These are phyloP conservation scores for Trichoderma cornu-damae DNA, from an alignment of 2,329 filamentous ascomycete species.

Conservation along the genomic window DNA sequence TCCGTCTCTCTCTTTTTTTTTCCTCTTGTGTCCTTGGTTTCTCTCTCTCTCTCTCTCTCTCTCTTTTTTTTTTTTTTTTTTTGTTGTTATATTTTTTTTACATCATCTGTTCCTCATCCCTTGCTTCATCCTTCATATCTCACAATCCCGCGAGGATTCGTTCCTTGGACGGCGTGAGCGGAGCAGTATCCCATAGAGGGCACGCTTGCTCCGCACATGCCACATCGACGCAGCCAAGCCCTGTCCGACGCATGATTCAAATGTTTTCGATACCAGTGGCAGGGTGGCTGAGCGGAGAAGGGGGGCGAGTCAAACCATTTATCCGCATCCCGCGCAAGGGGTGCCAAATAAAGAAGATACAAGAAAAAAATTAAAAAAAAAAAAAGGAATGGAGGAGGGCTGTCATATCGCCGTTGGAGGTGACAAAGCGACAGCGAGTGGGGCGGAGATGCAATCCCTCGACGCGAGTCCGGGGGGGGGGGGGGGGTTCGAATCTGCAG, in stretches of 20 bases:
- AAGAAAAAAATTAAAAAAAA: no score
- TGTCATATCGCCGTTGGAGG: not conserved
- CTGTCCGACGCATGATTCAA: slow-evolving; percentile 10
- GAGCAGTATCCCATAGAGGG: slow-evolving; percentile 4
- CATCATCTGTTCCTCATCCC: no score
- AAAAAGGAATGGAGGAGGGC: not conserved
- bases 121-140: no score
- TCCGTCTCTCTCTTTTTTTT: no score
- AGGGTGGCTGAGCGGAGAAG: not conserved
- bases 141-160: not conserved
- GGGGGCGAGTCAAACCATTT: not conserved
- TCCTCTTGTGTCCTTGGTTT: no score
- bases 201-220: not conserved
- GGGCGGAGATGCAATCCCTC: not conserved
- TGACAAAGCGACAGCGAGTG: not conserved
- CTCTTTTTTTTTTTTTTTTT: no score
- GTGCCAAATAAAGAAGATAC: no score
- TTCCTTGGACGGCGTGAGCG: not conserved
- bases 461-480: no score
- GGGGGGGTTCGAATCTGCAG: not conserved
- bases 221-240: not conserved
- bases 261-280: not conserved
- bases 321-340: no score
- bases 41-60: no score
- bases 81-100: no score